These are phyloP conservation scores for Fraxinus cuspidata DNA, from an alignment of 257 asterid genomes.

Conservation along the genomic window DNA sequence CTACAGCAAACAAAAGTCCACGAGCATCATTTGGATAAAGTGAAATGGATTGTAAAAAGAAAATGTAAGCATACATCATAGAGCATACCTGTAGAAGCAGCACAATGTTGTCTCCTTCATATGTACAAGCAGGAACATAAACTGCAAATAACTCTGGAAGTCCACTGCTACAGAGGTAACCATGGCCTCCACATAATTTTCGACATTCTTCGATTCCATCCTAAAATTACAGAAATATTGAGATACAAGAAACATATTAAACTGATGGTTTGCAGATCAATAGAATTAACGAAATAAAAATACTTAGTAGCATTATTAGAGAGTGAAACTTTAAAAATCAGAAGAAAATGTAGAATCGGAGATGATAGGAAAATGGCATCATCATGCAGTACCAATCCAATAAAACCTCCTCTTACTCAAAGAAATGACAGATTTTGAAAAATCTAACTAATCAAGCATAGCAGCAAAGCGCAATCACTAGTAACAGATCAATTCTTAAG, in stretches of 20 bases:
- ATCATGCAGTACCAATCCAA: neutral
- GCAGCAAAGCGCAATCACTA: neutral
- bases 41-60: constrained; percentile 12
- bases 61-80: neutral
- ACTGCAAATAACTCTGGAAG: constrained; percentile 98
- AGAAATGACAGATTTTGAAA: neutral
- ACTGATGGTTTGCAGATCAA: constrained; percentile 1
- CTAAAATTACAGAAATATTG: constrained; percentile 38
- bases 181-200: constrained; percentile 98
- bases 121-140: constrained; percentile 98
- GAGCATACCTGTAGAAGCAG: constrained; percentile 75
- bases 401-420: neutral
- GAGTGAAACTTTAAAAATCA: neutral
- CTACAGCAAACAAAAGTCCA: constrained; percentile 11
- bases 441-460: neutral
- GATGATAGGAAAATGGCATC: neutral
- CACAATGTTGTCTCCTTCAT: constrained; percentile 94
- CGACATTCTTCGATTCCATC: constrained; percentile 99
- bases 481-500: neutral
- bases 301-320: neutral
- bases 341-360: neutral
- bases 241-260: constrained; percentile 2
- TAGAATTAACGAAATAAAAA: neutral
- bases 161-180: constrained; percentile 95
- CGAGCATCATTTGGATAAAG: constrained; percentile 11